Conservation (phyloP, 1,284 basidiomycete genomes). For the Ustilago cynodontis region DNA sequence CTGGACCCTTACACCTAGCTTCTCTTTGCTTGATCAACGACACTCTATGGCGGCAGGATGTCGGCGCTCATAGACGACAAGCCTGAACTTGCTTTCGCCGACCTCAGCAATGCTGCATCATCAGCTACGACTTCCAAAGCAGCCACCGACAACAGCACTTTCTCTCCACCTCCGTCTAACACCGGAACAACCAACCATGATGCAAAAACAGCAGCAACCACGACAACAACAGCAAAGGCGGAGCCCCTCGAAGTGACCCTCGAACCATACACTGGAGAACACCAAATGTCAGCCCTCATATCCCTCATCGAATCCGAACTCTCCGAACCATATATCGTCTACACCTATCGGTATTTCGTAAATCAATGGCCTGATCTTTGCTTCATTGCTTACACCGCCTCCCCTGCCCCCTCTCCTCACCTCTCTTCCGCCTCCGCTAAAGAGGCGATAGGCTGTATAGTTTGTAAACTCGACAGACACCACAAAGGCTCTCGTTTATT, state of each 20-base stretch:
- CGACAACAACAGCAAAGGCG: constrained; percentile 55
- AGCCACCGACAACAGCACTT: not conserved
- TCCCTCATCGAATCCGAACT: constrained; percentile 66
- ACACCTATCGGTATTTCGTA: constrained; percentile 79
- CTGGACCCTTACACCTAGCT: not conserved
- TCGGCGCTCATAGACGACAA: not conserved
- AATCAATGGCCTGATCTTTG: constrained; percentile 95
- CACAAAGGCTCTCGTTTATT: constrained; percentile 74
- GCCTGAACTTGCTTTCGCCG: not conserved
- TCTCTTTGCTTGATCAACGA: not conserved
- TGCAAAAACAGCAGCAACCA: not conserved
- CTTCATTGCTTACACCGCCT: constrained; percentile 76
- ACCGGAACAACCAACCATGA: not conserved
- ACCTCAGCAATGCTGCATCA: not conserved
- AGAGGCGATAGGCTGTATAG: constrained; percentile 79
- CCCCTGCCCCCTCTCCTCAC: not conserved
- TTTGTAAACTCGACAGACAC: constrained; percentile 94
- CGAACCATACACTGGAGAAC: constrained; percentile 80
- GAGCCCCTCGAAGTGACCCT: constrained; percentile 74
- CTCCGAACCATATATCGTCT: constrained; percentile 95
- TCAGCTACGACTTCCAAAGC: not conserved
- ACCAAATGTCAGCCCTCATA: constrained; percentile 67
- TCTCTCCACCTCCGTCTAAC: not conserved
- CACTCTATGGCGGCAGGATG: constrained; percentile 2
- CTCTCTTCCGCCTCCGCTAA: no score